These are phyloP conservation scores for Psilocybe subaeruginosa DNA, from an alignment of 768 basidiomycete genomes.

Conservation along the genomic window DNA sequence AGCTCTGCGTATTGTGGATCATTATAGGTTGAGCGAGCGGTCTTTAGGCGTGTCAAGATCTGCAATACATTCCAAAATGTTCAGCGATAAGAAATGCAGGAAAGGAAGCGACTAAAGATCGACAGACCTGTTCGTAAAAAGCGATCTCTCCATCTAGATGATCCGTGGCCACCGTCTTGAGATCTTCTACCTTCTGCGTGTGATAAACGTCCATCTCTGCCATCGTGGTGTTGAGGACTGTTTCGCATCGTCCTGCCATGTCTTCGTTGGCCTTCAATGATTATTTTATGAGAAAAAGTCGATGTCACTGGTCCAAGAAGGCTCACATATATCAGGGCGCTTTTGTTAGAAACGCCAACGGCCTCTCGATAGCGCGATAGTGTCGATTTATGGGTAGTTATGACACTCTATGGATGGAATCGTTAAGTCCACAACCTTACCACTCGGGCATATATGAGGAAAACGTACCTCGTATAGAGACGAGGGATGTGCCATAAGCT, in stretches of 20 bases:
- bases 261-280: constrained; percentile 60
- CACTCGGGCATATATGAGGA: background rate
- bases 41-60: constrained; percentile 60
- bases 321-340: constrained; percentile 10
- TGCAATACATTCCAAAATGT: constrained; percentile 20
- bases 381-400: constrained; percentile 78
- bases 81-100: too few relatives aligned
- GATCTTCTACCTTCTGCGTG: constrained; percentile 72
- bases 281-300: background rate
- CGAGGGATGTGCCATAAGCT: constrained; percentile 77
- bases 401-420: constrained; percentile 48
- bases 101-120: too few relatives aligned
- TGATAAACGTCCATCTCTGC: constrained; percentile 87
- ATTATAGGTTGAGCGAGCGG: constrained; percentile 59
- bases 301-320: background rate
- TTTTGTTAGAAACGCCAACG: constrained; percentile 20
- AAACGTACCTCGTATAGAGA: constrained; percentile 63
- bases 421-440: background rate
- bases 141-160: constrained; percentile 81
- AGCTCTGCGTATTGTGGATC: constrained; percentile 49
- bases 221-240: constrained; percentile 86
- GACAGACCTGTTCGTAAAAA: constrained; percentile 67
- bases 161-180: constrained; percentile 57
- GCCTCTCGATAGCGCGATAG: constrained; percentile 67
- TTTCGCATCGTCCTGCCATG: constrained; percentile 77